Evolutionary conservation across 768 basidiomycete species (phyloP).

Genomic region (Tephrocybe sp.): DNA sequence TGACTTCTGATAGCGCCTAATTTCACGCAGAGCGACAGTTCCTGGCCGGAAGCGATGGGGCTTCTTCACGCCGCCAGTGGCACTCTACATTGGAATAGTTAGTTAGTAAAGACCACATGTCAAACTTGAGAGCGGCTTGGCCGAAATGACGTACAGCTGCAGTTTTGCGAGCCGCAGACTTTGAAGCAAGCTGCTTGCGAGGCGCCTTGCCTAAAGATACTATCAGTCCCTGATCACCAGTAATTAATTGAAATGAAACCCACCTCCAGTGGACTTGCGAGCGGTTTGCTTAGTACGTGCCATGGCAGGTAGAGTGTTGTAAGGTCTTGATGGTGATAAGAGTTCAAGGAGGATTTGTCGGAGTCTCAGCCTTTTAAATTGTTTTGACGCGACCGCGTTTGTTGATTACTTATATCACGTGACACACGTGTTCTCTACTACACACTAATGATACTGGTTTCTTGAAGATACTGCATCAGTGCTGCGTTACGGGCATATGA

Average conservation of each 20-base stretch:
- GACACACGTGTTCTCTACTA: constrained; percentile 10
- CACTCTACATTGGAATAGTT: constrained; percentile 26
- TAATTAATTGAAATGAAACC: constrained; percentile 3
- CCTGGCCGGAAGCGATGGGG: constrained; percentile 80
- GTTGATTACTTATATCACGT: constrained; percentile 12
- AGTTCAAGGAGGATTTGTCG: constrained; percentile 17
- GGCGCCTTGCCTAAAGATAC: constrained; percentile 48
- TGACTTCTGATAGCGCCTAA: constrained; percentile 62
- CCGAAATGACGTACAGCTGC: constrained; percentile 32
- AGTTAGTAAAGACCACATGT: too few species aligned
- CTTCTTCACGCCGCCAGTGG: constrained; percentile 74
- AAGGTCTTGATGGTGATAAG: constrained; percentile 22
- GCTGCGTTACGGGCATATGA: too few species aligned
- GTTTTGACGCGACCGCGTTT: constrained; percentile 16
- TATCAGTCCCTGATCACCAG: not conserved
- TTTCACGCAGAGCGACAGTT: constrained; percentile 77
- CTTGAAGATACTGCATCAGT: not conserved
- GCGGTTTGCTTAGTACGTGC: constrained; percentile 77
- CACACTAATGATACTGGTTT: too few species aligned
- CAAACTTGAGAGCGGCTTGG: not conserved
- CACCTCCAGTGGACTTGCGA: constrained; percentile 75
- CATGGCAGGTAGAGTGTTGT: constrained; percentile 34
- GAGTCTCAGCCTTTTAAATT: constrained; percentile 27
- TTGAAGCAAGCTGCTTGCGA: constrained; percentile 59
- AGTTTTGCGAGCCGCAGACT: constrained; percentile 59